Conservation (phyloP, 129 eudicot species). For the Flaveria brownii region DNA sequence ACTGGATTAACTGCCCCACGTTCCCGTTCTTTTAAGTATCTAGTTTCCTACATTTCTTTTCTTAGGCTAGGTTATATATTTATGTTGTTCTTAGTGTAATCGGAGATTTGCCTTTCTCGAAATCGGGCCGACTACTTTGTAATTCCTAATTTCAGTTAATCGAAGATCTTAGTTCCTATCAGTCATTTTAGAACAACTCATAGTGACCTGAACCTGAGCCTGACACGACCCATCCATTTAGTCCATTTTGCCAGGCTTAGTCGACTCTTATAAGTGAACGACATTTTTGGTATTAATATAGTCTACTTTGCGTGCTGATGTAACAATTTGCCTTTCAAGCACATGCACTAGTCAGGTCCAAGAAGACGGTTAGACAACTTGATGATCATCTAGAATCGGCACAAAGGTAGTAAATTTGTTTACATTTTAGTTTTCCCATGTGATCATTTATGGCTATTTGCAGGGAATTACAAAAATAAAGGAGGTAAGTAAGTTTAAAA, state of each 20-base stretch:
- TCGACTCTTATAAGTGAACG: not conserved
- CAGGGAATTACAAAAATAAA: constrained; percentile 91
- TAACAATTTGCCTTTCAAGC: constrained; percentile 45
- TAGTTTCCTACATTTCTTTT: no score
- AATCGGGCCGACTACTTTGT: no score
- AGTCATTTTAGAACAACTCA: no score
- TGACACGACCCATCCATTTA: not conserved
- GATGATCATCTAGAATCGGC: constrained; percentile 77
- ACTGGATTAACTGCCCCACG: no score
- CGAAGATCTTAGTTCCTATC: no score
- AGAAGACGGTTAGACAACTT: constrained; percentile 86
- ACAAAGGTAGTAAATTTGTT: constrained; percentile 51
- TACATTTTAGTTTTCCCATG: not conserved
- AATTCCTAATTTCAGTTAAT: no score
- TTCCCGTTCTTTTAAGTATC: no score
- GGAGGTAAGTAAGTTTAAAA: constrained; percentile 85
- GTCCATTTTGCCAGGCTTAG: not conserved
- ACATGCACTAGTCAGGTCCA: constrained; percentile 92
- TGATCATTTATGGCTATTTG: not conserved
- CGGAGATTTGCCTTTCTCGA: no score
- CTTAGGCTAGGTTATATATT: no score
- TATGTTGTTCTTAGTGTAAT: no score
- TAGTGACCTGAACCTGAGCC: no score
- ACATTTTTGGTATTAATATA: not conserved
- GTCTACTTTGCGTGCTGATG: not conserved